phyloP scores from a whole-genome alignment of 2,329 filamentous ascomycete genomes.

The Aspergillus tamarii region DNA sequence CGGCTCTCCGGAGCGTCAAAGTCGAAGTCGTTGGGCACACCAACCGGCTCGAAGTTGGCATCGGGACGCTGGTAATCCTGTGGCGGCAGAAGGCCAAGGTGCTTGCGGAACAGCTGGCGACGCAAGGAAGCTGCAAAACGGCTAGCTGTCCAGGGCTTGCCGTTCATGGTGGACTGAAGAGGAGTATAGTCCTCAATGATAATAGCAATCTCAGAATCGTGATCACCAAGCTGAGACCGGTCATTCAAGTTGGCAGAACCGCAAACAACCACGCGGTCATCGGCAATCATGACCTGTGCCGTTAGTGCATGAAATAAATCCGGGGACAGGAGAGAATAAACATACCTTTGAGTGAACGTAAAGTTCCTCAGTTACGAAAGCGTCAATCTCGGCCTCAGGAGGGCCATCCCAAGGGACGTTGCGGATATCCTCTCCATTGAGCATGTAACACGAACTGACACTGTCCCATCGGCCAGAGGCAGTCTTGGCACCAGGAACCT shows the following conservation, averaged over 20 bases:
- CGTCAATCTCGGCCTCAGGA: conserved; percentile 61
- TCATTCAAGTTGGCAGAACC: conserved; percentile 93
- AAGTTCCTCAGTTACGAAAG: conserved; percentile 65
- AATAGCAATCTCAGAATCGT: conserved; percentile 89
- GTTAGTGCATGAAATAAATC: conserved; percentile 15
- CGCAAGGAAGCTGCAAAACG: conserved; percentile 80
- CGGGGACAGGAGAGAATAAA: not conserved
- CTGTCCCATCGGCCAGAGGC: conserved; percentile 69
- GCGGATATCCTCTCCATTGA: conserved; percentile 70
- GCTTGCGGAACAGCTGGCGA: conserved; percentile 85
- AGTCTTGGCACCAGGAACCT: conserved; percentile 52
- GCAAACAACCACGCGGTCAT: conserved; percentile 83
- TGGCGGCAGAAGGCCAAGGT: conserved; percentile 77
- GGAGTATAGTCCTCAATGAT: conserved; percentile 82
- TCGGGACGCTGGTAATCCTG: conserved; percentile 68
- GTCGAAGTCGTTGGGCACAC: conserved; percentile 59
- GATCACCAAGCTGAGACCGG: conserved; percentile 80
- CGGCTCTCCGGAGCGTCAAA: conserved; percentile 53
- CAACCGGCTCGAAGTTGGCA: conserved; percentile 61
- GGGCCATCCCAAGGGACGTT: conserved; percentile 62
- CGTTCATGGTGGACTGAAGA: conserved; percentile 76
- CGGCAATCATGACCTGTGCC: conserved; percentile 69
- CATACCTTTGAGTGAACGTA: conserved; percentile 61
- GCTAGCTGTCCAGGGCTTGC: conserved; percentile 74
- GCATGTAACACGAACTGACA: conserved; percentile 82